A percentile compares a stretch with the other conserved stretches of the same genome.
These are phyloP conservation scores for Rosa lucieae DNA, from an alignment of 306 rosid genomes.

Conservation along the genomic window DNA sequence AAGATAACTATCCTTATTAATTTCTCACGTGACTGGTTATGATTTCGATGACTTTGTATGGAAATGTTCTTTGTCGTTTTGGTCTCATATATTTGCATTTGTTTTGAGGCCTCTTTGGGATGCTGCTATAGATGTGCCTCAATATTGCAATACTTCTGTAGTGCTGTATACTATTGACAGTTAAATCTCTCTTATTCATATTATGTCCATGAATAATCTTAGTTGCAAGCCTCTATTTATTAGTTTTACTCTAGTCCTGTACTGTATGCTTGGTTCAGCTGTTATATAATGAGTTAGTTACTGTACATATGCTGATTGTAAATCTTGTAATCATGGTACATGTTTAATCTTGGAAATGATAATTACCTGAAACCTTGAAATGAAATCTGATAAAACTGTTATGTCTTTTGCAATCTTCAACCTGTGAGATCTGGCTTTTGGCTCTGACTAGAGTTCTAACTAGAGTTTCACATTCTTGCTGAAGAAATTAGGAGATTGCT, in stretches of 20 bases:
- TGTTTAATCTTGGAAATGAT: background rate
- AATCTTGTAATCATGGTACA: background rate
- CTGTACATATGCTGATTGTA: background rate
- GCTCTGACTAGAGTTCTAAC: background rate
- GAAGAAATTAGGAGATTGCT: background rate
- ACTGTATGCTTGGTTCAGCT: background rate
- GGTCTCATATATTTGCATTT: background rate
- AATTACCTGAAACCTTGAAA: background rate
- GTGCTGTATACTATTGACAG: background rate
- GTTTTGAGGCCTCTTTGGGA: background rate
- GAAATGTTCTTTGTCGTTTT: background rate
- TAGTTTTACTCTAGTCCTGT: background rate
- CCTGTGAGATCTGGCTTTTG: background rate
- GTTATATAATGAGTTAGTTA: background rate
- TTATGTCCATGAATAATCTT: background rate
- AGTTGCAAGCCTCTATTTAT: background rate
- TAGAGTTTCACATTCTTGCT: background rate
- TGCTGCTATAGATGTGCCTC: background rate
- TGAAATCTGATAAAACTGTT: background rate
- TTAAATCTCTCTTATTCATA: background rate
- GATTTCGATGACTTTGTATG: background rate
- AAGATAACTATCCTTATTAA: constrained; percentile 32
- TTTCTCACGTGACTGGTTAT: background rate
- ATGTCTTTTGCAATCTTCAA: background rate
- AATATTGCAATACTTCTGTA: background rate